Percentiles rank a stretch among this genome's conserved stretches.
Conservation (phyloP, 345 rosid species). For the Limnanthes douglasii region DNA sequence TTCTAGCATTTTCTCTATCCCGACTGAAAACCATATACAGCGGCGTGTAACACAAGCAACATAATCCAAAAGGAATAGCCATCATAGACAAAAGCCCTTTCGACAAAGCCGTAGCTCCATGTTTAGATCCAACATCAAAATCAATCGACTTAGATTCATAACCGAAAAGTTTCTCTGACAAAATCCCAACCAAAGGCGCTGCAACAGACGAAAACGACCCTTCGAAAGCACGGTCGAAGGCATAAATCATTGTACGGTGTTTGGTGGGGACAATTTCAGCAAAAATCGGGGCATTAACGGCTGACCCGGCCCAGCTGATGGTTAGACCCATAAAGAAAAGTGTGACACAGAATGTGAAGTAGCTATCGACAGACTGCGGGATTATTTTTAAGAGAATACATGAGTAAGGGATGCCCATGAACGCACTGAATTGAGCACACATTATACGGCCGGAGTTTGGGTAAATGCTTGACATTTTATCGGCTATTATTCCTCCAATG, state of each 20-base stretch:
- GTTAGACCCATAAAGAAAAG: constrained; percentile 73
- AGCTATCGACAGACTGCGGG: constrained; percentile 60
- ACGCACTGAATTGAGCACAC: constrained; percentile 92
- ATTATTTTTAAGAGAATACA: constrained; percentile 52
- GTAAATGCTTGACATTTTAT: constrained; percentile 34
- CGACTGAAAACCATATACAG: constrained; percentile 43
- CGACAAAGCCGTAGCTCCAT: constrained; percentile 62
- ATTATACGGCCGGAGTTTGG: constrained; percentile 75
- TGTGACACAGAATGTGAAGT: constrained; percentile 38
- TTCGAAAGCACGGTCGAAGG: constrained; percentile 87
- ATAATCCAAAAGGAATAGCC: constrained; percentile 77
- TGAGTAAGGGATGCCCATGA: constrained; percentile 96
- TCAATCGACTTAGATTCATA: constrained; percentile 62
- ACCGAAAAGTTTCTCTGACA: constrained; percentile 71
- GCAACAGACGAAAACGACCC: constrained; percentile 86
- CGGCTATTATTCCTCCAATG: constrained; percentile 67
- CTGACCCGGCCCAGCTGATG: constrained; percentile 87
- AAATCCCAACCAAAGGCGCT: constrained; percentile 93
- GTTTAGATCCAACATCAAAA: constrained; percentile 41
- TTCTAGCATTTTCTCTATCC: constrained; percentile 56
- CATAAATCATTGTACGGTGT: constrained; percentile 95
- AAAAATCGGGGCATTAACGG: constrained; percentile 82
- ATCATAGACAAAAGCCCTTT: constrained; percentile 87
- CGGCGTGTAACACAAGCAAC: constrained; percentile 79
- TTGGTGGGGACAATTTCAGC: constrained; percentile 89